Conservation (phyloP, 768 basidiomycete genomes). For the Lentinus brumalis region DNA sequence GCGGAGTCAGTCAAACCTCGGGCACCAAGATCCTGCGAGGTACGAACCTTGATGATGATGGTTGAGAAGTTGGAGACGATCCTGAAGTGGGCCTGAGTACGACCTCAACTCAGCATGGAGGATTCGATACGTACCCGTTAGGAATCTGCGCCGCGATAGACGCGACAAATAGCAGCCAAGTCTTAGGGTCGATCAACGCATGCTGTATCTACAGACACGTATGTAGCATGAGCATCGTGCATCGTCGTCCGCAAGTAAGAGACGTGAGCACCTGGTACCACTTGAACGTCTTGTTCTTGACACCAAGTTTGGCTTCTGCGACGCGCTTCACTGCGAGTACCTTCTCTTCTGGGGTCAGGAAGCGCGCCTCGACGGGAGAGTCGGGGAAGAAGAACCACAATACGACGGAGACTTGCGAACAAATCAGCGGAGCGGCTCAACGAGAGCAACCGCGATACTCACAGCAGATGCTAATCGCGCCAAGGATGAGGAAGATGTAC, state of each 20-base stretch:
- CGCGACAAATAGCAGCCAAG: constrained; percentile 36
- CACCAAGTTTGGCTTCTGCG: constrained; percentile 32
- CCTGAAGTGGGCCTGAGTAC: neutral
- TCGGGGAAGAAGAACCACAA: constrained; percentile 39
- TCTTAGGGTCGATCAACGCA: constrained; percentile 35
- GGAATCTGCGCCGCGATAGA: constrained; percentile 39
- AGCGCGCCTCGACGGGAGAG: constrained; percentile 35
- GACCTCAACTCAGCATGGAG: neutral
- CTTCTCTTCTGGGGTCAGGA: constrained; percentile 34
- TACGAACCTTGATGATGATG: constrained; percentile 28
- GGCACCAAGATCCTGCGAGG: neutral
- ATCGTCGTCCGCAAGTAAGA: too few species aligned
- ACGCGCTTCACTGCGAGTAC: constrained; percentile 40
- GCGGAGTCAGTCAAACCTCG: neutral
- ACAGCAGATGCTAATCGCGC: constrained; percentile 18
- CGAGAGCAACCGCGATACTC: neutral
- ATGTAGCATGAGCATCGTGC: too few species aligned
- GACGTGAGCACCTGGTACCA: constrained; percentile 32
- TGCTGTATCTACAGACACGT: constrained; percentile 13
- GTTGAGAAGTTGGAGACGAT: constrained; percentile 25
- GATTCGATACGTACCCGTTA: constrained; percentile 19
- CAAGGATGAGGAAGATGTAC: constrained; percentile 23
- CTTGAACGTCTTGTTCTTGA: constrained; percentile 41
- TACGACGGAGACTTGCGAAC: constrained; percentile 16
- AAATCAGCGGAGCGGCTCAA: neutral